A percentile compares a stretch with the other conserved stretches of the same genome.
Conservation (phyloP, 805 yeast genomes). For the Lipomyces japonicus region DNA sequence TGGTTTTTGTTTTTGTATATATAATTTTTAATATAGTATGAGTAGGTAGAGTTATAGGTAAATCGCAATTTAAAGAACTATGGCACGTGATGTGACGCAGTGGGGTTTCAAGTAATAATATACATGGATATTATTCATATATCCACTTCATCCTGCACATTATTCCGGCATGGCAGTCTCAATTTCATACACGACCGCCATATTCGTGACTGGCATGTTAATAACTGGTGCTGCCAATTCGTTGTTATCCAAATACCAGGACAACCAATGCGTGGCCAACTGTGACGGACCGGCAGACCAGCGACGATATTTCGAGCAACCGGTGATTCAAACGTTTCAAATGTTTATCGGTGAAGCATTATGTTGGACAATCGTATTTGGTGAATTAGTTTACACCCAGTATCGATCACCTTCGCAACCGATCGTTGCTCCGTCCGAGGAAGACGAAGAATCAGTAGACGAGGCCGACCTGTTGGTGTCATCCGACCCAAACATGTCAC, state of each 20-base stretch:
- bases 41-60: too few relatives aligned
- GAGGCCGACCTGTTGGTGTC: conserved; percentile 6
- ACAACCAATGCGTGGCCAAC: conserved; percentile 61
- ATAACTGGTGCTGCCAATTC: conserved; percentile 71
- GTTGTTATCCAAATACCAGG: conserved; percentile 67
- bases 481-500: conserved; percentile 6
- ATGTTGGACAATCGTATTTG: conserved; percentile 42
- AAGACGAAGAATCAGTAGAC: conserved; percentile 3
- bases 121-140: too few relatives aligned
- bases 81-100: too few relatives aligned
- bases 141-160: too few relatives aligned
- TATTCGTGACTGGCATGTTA: conserved; percentile 51
- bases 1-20: too few relatives aligned
- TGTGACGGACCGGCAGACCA: conserved; percentile 48
- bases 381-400: conserved; percentile 2
- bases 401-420: neutral
- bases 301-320: conserved; percentile 63
- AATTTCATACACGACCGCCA: conserved; percentile 9
- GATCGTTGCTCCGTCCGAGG: neutral
- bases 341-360: conserved; percentile 73
- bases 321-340: conserved; percentile 72
- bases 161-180: neutral
- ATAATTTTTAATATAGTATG: too few relatives aligned
- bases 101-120: too few relatives aligned
- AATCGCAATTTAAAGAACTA: too few relatives aligned